Evolutionary conservation across 108 stramenopile species (phyloP).

Genomic region (Schizochytrium sp.): DNA sequence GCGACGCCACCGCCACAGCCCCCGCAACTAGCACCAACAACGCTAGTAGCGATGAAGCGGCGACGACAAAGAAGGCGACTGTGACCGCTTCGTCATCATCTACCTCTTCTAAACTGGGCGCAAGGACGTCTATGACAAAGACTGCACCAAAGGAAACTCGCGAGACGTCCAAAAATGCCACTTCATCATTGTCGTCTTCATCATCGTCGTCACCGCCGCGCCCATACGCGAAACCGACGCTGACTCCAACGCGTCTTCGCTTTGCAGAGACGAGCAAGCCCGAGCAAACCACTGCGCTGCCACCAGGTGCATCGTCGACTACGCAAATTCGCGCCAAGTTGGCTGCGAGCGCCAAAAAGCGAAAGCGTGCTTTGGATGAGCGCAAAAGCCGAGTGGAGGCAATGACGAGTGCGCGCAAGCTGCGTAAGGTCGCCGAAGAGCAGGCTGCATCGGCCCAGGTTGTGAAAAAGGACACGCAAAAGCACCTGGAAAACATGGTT

Average conservation of each 20-base stretch:
- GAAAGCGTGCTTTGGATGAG: not conserved
- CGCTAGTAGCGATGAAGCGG: not conserved
- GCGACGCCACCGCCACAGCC: not conserved
- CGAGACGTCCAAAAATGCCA: too few relatives aligned
- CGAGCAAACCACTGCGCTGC: not conserved
- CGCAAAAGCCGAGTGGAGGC: not conserved
- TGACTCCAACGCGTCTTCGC: not conserved
- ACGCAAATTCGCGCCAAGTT: not conserved
- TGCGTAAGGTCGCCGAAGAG: not conserved
- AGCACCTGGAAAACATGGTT: not conserved
- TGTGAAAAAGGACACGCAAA: conserved; percentile 11
- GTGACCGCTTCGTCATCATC: not conserved
- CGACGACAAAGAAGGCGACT: not conserved
- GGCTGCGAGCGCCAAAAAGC: not conserved
- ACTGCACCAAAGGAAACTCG: not conserved
- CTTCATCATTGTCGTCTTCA: not conserved
- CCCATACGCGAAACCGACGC: not conserved
- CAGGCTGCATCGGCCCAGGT: not conserved
- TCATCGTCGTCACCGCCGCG: not conserved
- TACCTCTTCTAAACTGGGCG: not conserved
- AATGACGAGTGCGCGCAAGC: not conserved
- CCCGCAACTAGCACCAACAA: not conserved
- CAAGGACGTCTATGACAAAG: not conserved
- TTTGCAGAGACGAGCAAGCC: not conserved
- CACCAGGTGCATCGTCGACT: not conserved